These are phyloP conservation scores for Corchorus capsularis DNA, from an alignment of 345 rosid species.

Conservation along the genomic window DNA sequence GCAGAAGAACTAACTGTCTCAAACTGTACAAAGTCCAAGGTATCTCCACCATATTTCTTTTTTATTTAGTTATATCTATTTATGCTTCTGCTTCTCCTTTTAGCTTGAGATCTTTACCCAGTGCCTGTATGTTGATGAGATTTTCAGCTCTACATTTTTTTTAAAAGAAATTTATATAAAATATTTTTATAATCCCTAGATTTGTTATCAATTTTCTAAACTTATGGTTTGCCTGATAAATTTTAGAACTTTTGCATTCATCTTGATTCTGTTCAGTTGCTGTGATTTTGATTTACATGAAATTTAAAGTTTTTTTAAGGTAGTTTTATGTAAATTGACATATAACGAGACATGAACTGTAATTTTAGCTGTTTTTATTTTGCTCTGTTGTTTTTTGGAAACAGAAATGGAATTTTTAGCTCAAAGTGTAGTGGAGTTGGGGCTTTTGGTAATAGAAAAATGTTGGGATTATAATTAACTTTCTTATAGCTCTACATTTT, in stretches of 20 bases:
- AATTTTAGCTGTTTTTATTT: not conserved
- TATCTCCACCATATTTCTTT: not conserved
- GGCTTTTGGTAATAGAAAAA: too few relatives aligned
- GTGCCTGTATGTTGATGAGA: slow-evolving; percentile 3
- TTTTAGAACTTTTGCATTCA: not conserved
- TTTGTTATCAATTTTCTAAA: not conserved
- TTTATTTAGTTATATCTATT: not conserved
- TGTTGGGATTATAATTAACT: too few relatives aligned
- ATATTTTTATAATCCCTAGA: slow-evolving; percentile 10
- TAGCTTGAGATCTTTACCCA: not conserved
- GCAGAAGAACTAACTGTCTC: not conserved
- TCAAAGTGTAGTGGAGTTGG: too few relatives aligned
- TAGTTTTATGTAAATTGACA: not conserved
- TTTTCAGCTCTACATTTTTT: not conserved
- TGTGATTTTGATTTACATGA: not conserved
- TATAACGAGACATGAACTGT: not conserved
- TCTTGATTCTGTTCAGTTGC: not conserved
- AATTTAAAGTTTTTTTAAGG: not conserved
- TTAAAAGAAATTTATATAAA: not conserved
- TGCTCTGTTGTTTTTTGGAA: not conserved
- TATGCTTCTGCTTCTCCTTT: not conserved
- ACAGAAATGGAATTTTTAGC: not conserved
- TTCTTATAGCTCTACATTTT: not conserved
- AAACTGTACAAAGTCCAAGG: slow-evolving; percentile 9
- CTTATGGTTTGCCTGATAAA: not conserved